phyloP scores from a whole-genome alignment of 192 early-diverging fungal species.

The Linnemannia elongata region DNA sequence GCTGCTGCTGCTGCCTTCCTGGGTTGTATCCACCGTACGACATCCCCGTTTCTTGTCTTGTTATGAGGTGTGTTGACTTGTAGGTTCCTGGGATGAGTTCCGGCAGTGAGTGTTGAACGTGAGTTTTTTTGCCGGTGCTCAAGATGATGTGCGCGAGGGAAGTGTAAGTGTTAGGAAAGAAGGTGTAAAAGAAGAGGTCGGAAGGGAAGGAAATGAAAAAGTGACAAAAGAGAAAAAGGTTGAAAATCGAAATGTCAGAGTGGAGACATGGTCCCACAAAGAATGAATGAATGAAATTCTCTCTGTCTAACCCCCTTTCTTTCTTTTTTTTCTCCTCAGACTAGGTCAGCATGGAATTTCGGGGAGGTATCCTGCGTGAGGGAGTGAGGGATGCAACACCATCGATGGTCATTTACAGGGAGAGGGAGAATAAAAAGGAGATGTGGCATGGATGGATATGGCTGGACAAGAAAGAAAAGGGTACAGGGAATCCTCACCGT shows the following conservation, averaged over 20 bases:
- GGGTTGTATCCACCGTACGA: slow-evolving; percentile 39
- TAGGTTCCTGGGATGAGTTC: too few relatives aligned
- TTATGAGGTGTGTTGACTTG: neutral
- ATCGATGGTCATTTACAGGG: neutral
- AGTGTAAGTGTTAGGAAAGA: too few relatives aligned
- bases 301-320: neutral
- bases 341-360: slow-evolving; percentile 19
- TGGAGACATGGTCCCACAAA: neutral
- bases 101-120: too few relatives aligned
- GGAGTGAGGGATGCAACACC: too few relatives aligned
- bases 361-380: too few relatives aligned
- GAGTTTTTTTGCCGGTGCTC: neutral
- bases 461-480: neutral
- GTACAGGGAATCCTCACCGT: too few relatives aligned
- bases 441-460: neutral
- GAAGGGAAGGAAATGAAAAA: neutral
- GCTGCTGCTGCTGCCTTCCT: slow-evolving; percentile 12
- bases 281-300: neutral
- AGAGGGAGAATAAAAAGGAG: neutral
- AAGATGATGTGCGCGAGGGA: neutral
- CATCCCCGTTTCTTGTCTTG: slow-evolving; percentile 7
- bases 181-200: neutral
- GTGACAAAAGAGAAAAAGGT: neutral
- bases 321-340: neutral
- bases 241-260: neutral